Percentiles rank a stretch among this genome's conserved stretches.
Conservation (phyloP, 352 stramenopile genomes). For the Phytopythium kandeliae region DNA sequence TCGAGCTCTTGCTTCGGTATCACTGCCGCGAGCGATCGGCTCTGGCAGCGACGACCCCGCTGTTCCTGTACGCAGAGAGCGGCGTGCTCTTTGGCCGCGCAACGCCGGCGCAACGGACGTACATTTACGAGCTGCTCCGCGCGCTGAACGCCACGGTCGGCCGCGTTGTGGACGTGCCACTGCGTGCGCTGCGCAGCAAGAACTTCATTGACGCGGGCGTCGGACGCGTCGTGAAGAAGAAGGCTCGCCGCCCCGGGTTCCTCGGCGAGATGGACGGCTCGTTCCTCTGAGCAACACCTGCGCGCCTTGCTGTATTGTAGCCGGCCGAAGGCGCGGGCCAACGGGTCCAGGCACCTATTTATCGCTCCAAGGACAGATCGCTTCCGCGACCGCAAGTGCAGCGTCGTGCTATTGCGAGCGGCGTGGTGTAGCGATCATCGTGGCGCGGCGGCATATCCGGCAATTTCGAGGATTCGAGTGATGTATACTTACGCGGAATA, state of each 20-base stretch:
- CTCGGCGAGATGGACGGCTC: slow-evolving; percentile 29
- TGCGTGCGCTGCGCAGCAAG: slow-evolving; percentile 56
- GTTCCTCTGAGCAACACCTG: slow-evolving; percentile 9
- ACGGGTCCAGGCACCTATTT: no score
- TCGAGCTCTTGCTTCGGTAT: slow-evolving; percentile 51
- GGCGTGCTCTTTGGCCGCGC: slow-evolving; percentile 42
- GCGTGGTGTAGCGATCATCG: no score
- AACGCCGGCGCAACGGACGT: slow-evolving; percentile 33
- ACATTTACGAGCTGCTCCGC: slow-evolving; percentile 43
- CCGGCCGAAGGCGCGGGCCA: no score
- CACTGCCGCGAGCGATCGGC: slow-evolving; percentile 24
- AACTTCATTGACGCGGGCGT: slow-evolving; percentile 56
- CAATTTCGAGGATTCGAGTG: no score
- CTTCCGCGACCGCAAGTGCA: no score
- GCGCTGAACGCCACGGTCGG: slow-evolving; percentile 49
- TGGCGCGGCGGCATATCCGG: no score
- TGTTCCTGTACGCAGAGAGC: slow-evolving; percentile 69
- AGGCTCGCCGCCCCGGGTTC: slow-evolving; percentile 16
- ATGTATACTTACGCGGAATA: no score
- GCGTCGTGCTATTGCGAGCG: no score
- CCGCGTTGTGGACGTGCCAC: slow-evolving; percentile 41
- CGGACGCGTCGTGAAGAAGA: slow-evolving; percentile 51
- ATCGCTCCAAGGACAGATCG: no score
- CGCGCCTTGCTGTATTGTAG: no score
- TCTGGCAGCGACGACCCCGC: slow-evolving; percentile 13